Conservation (phyloP, 2,329 filamentous ascomycete species). For the Stromatinia cepivora region DNA sequence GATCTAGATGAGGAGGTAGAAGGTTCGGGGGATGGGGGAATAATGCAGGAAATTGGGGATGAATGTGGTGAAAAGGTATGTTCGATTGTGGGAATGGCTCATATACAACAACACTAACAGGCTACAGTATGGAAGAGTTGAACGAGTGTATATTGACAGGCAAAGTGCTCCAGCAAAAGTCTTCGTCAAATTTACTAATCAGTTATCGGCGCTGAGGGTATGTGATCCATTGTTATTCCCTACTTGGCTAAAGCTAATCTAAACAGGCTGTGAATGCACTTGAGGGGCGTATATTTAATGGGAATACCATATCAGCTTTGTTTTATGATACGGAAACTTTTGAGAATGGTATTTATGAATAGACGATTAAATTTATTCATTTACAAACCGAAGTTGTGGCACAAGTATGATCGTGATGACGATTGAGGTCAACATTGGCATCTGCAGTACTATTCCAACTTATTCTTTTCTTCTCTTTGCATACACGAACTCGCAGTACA, state of each 20-base stretch:
- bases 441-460: neutral
- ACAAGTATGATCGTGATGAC: neutral
- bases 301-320: constrained; percentile 75
- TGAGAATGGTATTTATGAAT: constrained; percentile 61
- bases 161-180: constrained; percentile 61
- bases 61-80: constrained; percentile 79
- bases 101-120: constrained; percentile 20
- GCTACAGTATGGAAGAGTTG: constrained; percentile 74
- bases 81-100: constrained; percentile 10
- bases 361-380: constrained; percentile 17
- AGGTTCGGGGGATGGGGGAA: constrained; percentile 55
- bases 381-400: neutral
- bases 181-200: constrained; percentile 90
- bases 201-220: constrained; percentile 80
- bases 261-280: constrained; percentile 82
- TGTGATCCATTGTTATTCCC: constrained; percentile 42
- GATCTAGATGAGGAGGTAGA: constrained; percentile 77
- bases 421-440: neutral
- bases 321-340: constrained; percentile 86
- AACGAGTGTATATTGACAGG: constrained; percentile 74
- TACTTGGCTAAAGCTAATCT: constrained; percentile 29
- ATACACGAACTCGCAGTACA: neutral
- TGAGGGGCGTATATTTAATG: constrained; percentile 84
- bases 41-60: constrained; percentile 94
- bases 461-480: neutral